Conservation (phyloP, 805 yeast genomes). For the Candida cerambycidarum region DNA sequence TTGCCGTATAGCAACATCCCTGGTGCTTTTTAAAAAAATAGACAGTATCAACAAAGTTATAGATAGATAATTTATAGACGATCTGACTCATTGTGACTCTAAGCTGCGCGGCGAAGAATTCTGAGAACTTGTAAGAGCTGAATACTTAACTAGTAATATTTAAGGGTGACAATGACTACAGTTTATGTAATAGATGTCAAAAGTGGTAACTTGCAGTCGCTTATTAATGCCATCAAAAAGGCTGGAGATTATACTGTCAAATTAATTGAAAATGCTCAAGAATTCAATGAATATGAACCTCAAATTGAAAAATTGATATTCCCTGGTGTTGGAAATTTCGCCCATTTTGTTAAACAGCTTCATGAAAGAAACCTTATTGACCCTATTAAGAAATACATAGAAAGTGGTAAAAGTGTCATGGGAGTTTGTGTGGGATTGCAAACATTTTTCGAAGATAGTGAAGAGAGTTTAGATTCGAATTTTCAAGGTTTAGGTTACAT, state of each 20-base stretch:
- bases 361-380: slow-evolving; percentile 58
- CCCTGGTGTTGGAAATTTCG: slow-evolving; percentile 98
- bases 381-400: slow-evolving; percentile 66
- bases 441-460: slow-evolving; percentile 72
- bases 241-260: slow-evolving; percentile 66
- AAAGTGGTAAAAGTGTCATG: slow-evolving; percentile 84
- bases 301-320: slow-evolving; percentile 62
- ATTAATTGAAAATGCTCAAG: slow-evolving; percentile 58
- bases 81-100: slow-evolving; percentile 10
- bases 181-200: slow-evolving; percentile 87
- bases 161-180: slow-evolving; percentile 14
- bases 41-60: no score
- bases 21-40: no score
- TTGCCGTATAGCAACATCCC: no score
- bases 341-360: slow-evolving; percentile 82
- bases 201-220: slow-evolving; percentile 89
- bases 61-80: background rate
- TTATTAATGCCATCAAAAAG: slow-evolving; percentile 78
- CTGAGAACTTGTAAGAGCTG: no score
- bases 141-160: no score
- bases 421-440: slow-evolving; percentile 98
- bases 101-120: no score
- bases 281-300: slow-evolving; percentile 42
- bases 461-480: slow-evolving; percentile 56
- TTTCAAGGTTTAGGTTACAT: slow-evolving; percentile 64